phyloP scores from a whole-genome alignment of 129 eudicot species.

The Chrysanthemum lavandulifolium region DNA sequence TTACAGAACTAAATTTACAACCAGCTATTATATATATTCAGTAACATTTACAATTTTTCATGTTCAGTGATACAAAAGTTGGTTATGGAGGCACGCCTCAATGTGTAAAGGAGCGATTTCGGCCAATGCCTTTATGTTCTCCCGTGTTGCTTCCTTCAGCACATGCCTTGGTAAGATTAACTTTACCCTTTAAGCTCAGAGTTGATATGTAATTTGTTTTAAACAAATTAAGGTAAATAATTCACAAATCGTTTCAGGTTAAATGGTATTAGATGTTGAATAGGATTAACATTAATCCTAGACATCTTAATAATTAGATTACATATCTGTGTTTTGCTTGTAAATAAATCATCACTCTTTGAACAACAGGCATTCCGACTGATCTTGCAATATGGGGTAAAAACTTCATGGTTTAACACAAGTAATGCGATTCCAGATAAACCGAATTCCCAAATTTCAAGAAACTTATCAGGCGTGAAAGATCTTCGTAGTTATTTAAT shows the following conservation, averaged over 20 bases:
- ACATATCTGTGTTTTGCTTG: too few species aligned
- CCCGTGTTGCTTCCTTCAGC: constrained; percentile 90
- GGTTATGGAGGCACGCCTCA: constrained; percentile 46
- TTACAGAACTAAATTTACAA: constrained; percentile 2
- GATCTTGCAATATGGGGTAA: constrained; percentile 90
- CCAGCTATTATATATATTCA: not conserved
- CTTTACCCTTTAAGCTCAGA: not conserved
- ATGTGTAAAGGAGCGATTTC: constrained; percentile 69
- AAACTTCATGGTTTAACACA: constrained; percentile 79
- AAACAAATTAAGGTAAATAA: not conserved
- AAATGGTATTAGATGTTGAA: not conserved
- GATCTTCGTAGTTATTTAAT: constrained; percentile 90
- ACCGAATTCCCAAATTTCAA: constrained; percentile 41
- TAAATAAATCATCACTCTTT: not conserved
- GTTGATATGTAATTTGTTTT: not conserved
- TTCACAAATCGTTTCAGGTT: constrained; percentile 1
- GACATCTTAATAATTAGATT: too few species aligned
- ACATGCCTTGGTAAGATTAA: constrained; percentile 79
- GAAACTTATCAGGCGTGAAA: constrained; percentile 51
- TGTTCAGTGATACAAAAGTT: constrained; percentile 66
- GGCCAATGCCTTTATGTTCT: constrained; percentile 91
- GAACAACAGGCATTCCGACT: constrained; percentile 72
- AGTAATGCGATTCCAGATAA: constrained; percentile 36
- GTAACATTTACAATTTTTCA: constrained; percentile 6
- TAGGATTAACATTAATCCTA: not conserved